Base-by-base conservation (phyloP, 1,284 basidiomycete genomes). In the Marasmius fiardii region DNA sequence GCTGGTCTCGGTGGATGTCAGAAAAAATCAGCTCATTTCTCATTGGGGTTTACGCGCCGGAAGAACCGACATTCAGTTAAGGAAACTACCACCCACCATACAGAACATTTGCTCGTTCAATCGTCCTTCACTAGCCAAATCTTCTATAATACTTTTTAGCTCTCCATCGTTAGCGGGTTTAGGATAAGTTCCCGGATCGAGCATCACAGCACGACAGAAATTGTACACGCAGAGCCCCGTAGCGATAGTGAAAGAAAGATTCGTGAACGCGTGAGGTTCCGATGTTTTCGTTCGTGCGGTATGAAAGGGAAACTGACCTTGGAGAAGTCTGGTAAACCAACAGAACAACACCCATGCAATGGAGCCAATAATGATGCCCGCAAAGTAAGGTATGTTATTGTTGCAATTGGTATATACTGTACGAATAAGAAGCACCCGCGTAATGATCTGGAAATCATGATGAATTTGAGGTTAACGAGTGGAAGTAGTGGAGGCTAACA, bases 51-150 rank as follows among this genome's bases (percentile, higher is more conserved):
- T n/a, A n/a, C n/a, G 10, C 21, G 10, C 23, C 45, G 31, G 10
- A n/a, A n/a, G 10, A 54, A 16, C 44, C 16, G 51, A 41, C 52
- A 39, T 47, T 24, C 23, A 55, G 26, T 49, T 43, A n/a, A 7
- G 34, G 52, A 26, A 31, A 21, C 51, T 5, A 39, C 16, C 4
- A 61, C 78, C 45, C 60, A 83, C 86, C 91, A 99, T 90, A 68
- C 97, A 99, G 72, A 97, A 98, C 11, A 92, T 94, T 66, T 95
- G 93, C 0, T 96, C 95, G 71, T 98, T 98, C 28, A 99, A 74
- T 28, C 88, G 77, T 3, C 94, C 94, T 63, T 89, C 84, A 16
- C 90, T 89, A 11, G 94, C 92, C 16, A 99, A 77, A 26, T 93
- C 91, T 67, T 97, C 94, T 51, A 98, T 88, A 45, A 90, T 83